Evolutionary conservation across 164 flowering plant species (phyloP), one percentile per base, ranked within the genome.

Genomic region (Cinnamomum micranthum): DNA sequence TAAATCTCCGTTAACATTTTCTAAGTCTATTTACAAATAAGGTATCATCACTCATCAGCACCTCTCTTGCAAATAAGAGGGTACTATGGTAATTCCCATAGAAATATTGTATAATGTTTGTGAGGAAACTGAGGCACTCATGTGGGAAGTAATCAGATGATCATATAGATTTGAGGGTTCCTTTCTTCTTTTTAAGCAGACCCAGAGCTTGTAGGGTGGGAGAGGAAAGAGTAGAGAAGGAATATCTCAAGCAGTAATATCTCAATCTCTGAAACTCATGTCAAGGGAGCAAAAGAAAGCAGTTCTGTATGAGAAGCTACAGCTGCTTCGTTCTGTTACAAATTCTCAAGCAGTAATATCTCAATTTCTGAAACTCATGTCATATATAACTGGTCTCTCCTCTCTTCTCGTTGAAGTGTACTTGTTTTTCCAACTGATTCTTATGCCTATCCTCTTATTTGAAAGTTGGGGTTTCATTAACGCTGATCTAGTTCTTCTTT

Each of bases 311-410:
- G 97, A 94, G 87, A 91, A 94, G 88, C 89, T 94, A 74, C 98
- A 94, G 76, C 85, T 90, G 1, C 98, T 94, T 83, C 97, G 98
- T 62, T 91, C 98, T 28, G 80, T 91, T 75, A 91, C 96, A 12
- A 85, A 92, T 79, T 94, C 98, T 86, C 89, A 83, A 77, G 93
- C 98, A 76, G 98, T 74, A 74, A 74, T 91, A 28, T 65, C 65
- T 68, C 59, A 27, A 27, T 55, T 52, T 74, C 71, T 25, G 47
- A 15, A 41, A 20, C 3, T 51, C 55, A 33, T n/a, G 20, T 51
- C 25, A 65, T 50, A 1, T 73, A 20, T 73, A 4, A 41, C 47
- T 41, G 47, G 47, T 41, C 47, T 41, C 9, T 41, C 47, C 47
- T 41, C 47, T 41, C 47, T 41, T 41, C 47, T 41, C 11, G 35